Base-by-base conservation (phyloP, 148 eudicot species). In the Vaccinium darrowii region DNA sequence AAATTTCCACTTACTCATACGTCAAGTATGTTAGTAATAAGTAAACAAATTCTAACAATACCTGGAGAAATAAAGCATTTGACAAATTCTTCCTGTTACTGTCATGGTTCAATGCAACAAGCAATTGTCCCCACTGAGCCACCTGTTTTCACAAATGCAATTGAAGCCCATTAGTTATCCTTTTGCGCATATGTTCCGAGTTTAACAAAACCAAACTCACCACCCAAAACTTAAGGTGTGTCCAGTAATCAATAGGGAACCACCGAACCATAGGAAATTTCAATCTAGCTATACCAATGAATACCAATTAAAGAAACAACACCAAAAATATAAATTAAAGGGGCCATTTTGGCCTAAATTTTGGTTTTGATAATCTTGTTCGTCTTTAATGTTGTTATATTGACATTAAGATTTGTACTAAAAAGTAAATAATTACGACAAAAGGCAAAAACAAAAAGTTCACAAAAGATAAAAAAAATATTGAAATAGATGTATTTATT, bases 31-130 rank as follows among this genome's bases (percentile, higher is more conserved):
- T 63, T n/a, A 6, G 18, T 16, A 81, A 85, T n/a, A 18, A 49
- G 36, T 33, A 74, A 57, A 78, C 9, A 84, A 51, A 33, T 76
- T 72, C 21, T 18, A 36, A 76, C 56, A 15, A 67, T 91, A 95
- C 98, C 95, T 91, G 95, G 83, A 94, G 83, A 89, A 94, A 93
- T 39, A 96, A 84, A 43, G 90, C 89, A 88, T 96, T 92, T 39
- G 89, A 91, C 88, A 87, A 91, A 79, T 88, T 92, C 74, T 58
- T 88, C 83, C 85, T 89, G 86, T 80, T 87, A 82, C 81, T 86
- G 54, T 88, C 93, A 53, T 84, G 76, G 84, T 86, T 87, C 63
- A 88, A 88, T 58, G 81, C 88, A 54, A 90, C 91, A 80, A 93
- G 90, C 87, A 90, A 83, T 80, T 88, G 84, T 51, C 98, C 98